Evolutionary conservation across 257 asterid species (phyloP).

Genomic region (Solanum etuberosum): DNA sequence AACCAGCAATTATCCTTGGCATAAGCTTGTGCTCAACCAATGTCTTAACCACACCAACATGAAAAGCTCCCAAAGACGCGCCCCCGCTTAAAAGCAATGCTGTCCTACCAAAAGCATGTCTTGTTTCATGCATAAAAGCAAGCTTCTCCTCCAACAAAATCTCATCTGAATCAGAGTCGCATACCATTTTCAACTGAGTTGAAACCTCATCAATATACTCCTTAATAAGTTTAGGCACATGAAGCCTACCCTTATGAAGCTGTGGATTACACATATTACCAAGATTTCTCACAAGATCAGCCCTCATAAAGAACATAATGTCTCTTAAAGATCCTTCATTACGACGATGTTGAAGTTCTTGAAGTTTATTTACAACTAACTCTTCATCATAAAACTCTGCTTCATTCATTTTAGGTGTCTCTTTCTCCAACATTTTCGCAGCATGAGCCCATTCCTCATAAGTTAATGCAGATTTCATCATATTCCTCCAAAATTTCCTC

Average conservation of each 20-base stretch:
- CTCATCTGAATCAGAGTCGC: conserved; percentile 83
- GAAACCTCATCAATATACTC: conserved; percentile 90
- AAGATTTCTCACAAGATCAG: conserved; percentile 76
- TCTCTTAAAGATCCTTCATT: conserved; percentile 89
- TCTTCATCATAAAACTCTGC: conserved; percentile 78
- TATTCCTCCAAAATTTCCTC: conserved; percentile 91
- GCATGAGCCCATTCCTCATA: conserved; percentile 99
- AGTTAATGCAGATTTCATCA: conserved; percentile 82
- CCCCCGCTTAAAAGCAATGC: conserved; percentile 94
- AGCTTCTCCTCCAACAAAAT: conserved; percentile 87
- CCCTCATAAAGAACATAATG: conserved; percentile 82
- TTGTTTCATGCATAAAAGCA: conserved; percentile 89
- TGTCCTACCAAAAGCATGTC: conserved; percentile 95
- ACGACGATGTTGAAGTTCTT: conserved; percentile 76
- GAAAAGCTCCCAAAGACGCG: conserved; percentile 91
- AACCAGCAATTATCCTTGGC: conserved; percentile 92
- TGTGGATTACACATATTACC: conserved; percentile 96
- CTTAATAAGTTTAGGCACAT: conserved; percentile 77
- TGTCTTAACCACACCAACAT: conserved; percentile 85
- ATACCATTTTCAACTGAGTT: conserved; percentile 83
- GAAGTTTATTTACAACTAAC: conserved; percentile 71
- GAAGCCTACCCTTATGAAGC: conserved; percentile 86
- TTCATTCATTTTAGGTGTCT: conserved; percentile 61
- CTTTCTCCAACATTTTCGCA: conserved; percentile 82
- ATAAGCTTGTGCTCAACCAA: conserved; percentile 81